These are phyloP conservation scores for Nectriaceae sp. DNA, from an alignment of 2,329 filamentous ascomycete genomes.

Conservation along the genomic window DNA sequence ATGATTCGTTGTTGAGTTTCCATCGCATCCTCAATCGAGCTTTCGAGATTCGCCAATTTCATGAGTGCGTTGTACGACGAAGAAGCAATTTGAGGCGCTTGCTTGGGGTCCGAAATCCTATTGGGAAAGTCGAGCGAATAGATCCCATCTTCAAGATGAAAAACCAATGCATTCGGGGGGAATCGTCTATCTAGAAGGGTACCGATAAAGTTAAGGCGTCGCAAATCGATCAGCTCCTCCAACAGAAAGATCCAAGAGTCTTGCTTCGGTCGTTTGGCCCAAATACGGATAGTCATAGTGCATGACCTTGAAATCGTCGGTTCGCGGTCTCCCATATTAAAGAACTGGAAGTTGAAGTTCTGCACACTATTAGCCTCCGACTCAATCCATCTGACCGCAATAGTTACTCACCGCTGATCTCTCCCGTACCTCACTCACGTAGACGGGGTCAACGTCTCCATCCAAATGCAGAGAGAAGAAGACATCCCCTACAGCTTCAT, in stretches of 20 bases:
- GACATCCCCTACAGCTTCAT: constrained; percentile 75
- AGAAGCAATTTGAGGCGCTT: constrained; percentile 56
- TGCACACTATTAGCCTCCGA: constrained; percentile 23
- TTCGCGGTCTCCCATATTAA: constrained; percentile 69
- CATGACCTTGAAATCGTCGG: constrained; percentile 67
- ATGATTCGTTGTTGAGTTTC: constrained; percentile 74
- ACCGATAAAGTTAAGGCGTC: constrained; percentile 76
- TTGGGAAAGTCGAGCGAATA: constrained; percentile 75
- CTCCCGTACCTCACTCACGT: constrained; percentile 80
- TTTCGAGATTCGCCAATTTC: constrained; percentile 84
- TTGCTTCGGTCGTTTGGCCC: constrained; percentile 61
- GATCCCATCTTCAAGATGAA: constrained; percentile 83
- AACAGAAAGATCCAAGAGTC: constrained; percentile 64
- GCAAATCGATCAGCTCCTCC: constrained; percentile 71
- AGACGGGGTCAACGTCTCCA: constrained; percentile 71
- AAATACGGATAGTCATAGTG: constrained; percentile 69
- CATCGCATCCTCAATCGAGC: constrained; percentile 87
- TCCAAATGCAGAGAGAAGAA: constrained; percentile 84
- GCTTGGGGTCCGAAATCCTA: constrained; percentile 51
- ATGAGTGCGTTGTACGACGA: constrained; percentile 88
- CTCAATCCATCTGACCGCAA: neutral
- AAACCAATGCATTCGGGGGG: constrained; percentile 79
- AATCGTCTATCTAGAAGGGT: constrained; percentile 70
- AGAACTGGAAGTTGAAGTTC: constrained; percentile 88
- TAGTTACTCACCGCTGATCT: constrained; percentile 62